Evolutionary conservation across 352 stramenopile species (phyloP), one percentile per base, ranked within the genome.

Genomic region (Pythium biforme): DNA sequence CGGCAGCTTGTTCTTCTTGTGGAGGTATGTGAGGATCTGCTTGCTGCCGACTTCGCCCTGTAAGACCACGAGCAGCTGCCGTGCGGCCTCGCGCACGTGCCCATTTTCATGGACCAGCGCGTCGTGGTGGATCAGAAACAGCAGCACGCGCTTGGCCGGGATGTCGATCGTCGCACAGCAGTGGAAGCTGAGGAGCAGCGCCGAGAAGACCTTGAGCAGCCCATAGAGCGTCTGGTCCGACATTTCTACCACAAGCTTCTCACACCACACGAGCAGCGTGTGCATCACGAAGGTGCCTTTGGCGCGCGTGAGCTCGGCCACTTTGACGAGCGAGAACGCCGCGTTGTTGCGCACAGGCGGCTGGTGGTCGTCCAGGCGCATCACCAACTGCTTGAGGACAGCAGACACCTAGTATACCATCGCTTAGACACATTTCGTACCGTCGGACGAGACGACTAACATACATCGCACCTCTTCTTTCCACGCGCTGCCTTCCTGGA

Each of bases 81-180:
- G 68, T 12, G 71, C 63, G 3, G 77, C 73, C 8, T 77, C 71
- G 14, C 77, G 60, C 40, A 83, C 55, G 29, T 81, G 72, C 9
- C 71, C 65, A 41, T 76, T 81, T 14, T 70, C 66, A 31, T 86
- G 73, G 53, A 76, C 31, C 4, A 71, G 58, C 11, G 68, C 64
- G 23, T 81, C 68, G 25, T 43, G 62, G 10, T 27, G 31, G 5
- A 71, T n/a, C 14, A 87, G 48, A 8, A 81, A 73, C 17, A 34
- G 67, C n/a, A 84, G 47, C 26, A 87, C 66, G 0, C 74, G 68
- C 45, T 70, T 72, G 14, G 55, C 63, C 2, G 75, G 64, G n/a
- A 81, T 78, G 46, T 83, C 74, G 41, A 83, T 70, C 47, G 41
- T 72, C 54, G 75, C 72, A 34, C 75, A 84, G 57, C 77, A 84